Evolutionary conservation across 2,329 filamentous ascomycete species (phyloP).

Genomic region (Trichoderma semiorbis): DNA sequence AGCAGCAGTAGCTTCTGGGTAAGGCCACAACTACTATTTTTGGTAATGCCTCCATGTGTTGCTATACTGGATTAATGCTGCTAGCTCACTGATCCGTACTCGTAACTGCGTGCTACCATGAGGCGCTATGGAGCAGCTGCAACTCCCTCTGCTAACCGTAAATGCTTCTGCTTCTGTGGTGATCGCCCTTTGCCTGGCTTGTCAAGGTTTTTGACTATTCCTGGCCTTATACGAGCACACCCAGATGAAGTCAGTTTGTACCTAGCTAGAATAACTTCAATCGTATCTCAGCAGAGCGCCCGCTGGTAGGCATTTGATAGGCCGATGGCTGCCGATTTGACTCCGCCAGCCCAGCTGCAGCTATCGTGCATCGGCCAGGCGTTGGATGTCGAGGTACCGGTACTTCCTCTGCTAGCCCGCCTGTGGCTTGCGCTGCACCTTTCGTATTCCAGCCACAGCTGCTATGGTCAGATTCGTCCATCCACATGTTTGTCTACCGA

Average conservation of each 20-base stretch:
- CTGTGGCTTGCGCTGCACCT: conserved; percentile 5
- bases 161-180: neutral
- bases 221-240: conserved; percentile 16
- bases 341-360: neutral
- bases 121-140: neutral
- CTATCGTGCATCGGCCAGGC: neutral
- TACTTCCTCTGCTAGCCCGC: neutral
- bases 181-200: conserved; percentile 7
- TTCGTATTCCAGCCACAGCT: conserved; percentile 15
- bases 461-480: conserved; percentile 2
- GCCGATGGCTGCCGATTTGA: conserved; percentile 10
- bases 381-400: conserved; percentile 1
- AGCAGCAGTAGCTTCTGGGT: neutral
- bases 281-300: neutral
- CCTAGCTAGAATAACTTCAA: neutral
- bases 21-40: conserved; percentile 2
- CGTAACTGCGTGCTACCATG: neutral
- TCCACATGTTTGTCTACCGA: neutral
- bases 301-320: neutral
- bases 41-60: neutral
- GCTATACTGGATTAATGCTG: neutral
- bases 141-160: neutral
- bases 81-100: neutral
- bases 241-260: neutral
- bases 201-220: neutral